Percentiles rank a stretch among this genome's conserved stretches.
Evolutionary conservation across 1,139 yeast genomes (phyloP).

Genomic region (Lodderomyces orthopsilosis): DNA sequence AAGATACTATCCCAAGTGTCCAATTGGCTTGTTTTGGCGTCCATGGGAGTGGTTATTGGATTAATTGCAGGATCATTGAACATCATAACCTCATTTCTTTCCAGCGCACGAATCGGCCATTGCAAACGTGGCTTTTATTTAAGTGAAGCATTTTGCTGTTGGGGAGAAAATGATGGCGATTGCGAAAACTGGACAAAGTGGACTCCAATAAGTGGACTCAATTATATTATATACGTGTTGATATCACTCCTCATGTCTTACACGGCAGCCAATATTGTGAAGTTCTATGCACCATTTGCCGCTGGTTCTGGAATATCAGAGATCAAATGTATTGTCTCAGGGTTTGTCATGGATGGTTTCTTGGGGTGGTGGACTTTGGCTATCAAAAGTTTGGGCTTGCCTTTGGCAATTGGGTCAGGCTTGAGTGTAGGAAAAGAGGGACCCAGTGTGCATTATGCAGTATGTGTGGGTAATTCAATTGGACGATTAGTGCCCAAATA

Average conservation of each 20-base stretch:
- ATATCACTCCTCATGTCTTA: conserved; percentile 63
- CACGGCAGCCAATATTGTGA: conserved; percentile 66
- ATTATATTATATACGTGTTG: conserved; percentile 58
- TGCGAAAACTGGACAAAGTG: conserved; percentile 61
- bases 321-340: conserved; percentile 91
- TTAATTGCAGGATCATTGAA: conserved; percentile 77
- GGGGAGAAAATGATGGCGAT: conserved; percentile 47
- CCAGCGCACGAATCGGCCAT: conserved; percentile 74
- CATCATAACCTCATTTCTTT: conserved; percentile 82
- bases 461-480: conserved; percentile 70
- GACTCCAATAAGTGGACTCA: conserved; percentile 41
- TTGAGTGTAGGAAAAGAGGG: conserved; percentile 83
- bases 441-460: conserved; percentile 84
- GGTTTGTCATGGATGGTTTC: conserved; percentile 79
- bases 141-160: conserved; percentile 78
- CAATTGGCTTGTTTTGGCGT: conserved; percentile 73
- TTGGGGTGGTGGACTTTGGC: conserved; percentile 69
- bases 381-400: conserved; percentile 77
- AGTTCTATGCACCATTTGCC: conserved; percentile 78
- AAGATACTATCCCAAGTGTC: conserved; percentile 49
- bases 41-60: conserved; percentile 77
- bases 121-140: conserved; percentile 70
- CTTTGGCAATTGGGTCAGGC: conserved; percentile 83
- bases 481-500: conserved; percentile 52
- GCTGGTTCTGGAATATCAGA: conserved; percentile 98